These are phyloP conservation scores for Hibiscus mutabilis DNA, from an alignment of 345 rosid genomes.

Conservation along the genomic window DNA sequence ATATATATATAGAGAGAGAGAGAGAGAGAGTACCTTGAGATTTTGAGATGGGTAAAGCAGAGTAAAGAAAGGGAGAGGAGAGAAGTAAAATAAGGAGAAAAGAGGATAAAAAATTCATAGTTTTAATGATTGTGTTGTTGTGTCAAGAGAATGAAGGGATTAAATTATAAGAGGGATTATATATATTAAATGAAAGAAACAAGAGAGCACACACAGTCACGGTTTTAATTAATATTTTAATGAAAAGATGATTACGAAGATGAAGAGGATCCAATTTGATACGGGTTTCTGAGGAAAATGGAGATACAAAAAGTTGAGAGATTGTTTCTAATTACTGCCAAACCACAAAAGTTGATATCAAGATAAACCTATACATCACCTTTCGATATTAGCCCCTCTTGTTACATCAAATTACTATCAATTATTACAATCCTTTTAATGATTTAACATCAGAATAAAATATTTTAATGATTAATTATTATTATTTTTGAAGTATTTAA, in stretches of 20 bases:
- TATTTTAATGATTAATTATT: too few relatives aligned
- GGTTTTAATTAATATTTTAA: neutral
- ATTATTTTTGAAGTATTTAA: too few relatives aligned
- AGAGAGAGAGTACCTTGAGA: constrained; percentile 1
- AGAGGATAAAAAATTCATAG: constrained; percentile 8
- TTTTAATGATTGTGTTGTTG: constrained; percentile 2
- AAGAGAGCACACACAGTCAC: neutral
- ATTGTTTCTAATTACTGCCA: neutral
- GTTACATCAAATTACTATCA: neutral
- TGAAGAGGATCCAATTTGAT: neutral
- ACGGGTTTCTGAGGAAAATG: neutral
- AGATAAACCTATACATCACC: neutral
- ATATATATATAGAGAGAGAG: neutral
- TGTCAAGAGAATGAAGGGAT: neutral
- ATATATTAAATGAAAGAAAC: neutral
- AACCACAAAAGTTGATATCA: neutral
- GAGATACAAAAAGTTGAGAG: neutral
- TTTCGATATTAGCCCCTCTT: neutral
- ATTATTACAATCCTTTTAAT: neutral
- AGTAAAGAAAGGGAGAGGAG: neutral
- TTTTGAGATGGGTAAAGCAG: neutral
- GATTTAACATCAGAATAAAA: too few relatives aligned
- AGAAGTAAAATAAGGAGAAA: constrained; percentile 1
- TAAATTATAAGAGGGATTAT: neutral
- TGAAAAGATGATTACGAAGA: neutral